Conservation (phyloP, 164 flowering plant species). For the Platanus orientalis region DNA sequence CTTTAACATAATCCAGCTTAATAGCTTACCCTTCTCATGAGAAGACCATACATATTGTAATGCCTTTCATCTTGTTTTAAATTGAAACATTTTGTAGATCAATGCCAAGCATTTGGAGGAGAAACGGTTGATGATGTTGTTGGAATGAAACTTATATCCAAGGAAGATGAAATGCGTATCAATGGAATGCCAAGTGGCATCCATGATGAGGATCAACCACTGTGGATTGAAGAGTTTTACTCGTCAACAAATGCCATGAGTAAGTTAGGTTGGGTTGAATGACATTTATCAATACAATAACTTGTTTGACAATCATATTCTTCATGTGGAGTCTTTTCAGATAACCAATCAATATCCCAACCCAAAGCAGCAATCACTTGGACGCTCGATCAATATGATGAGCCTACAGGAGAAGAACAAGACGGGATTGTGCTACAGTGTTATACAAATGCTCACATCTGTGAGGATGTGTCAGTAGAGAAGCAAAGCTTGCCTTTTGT, state of each 20-base stretch:
- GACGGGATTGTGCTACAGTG: not conserved
- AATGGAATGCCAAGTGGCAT: constrained; percentile 3
- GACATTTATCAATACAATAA: not conserved
- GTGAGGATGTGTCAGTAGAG: constrained; percentile 1
- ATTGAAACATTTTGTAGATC: not conserved
- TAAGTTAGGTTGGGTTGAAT: not conserved
- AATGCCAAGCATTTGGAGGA: not conserved
- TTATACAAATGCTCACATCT: not conserved
- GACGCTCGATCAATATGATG: not conserved
- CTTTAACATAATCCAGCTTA: not conserved
- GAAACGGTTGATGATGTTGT: constrained; percentile 4
- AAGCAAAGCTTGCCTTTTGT: constrained; percentile 28
- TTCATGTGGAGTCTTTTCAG: not conserved
- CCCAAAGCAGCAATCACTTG: not conserved
- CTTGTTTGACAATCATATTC: not conserved
- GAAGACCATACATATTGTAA: not conserved
- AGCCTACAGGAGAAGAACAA: not conserved
- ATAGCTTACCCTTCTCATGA: too few species aligned
- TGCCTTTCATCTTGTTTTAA: not conserved
- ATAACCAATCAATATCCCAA: not conserved
- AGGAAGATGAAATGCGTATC: constrained; percentile 10
- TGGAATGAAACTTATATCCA: not conserved
- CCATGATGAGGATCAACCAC: constrained; percentile 35
- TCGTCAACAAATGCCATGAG: constrained; percentile 3
- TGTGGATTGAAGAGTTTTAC: constrained; percentile 24